Percentiles rank a stretch among this genome's conserved stretches.
Evolutionary conservation across 2,329 filamentous ascomycete species (phyloP).

Genomic region (Diaporthe australafricana): DNA sequence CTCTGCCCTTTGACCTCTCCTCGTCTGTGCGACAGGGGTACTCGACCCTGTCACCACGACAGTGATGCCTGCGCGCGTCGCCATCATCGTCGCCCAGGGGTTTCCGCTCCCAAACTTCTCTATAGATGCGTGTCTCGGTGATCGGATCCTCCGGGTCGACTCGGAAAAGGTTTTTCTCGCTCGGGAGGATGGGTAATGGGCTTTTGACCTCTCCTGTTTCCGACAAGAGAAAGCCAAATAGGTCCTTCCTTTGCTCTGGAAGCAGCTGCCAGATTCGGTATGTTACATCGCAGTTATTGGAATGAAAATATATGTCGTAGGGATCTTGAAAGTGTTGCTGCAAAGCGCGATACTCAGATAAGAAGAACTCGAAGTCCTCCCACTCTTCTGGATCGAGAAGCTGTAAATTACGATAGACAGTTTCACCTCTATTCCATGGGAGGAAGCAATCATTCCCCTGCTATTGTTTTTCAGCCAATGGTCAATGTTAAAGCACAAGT

Average conservation of each 20-base stretch:
- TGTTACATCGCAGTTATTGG: not conserved
- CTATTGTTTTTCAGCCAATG: not conserved
- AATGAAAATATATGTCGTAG: not conserved
- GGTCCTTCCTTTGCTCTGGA: not conserved
- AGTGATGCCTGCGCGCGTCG: slow-evolving; percentile 1
- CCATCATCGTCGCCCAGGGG: not conserved
- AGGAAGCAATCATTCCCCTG: not conserved
- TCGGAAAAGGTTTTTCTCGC: not conserved
- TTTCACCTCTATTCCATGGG: not conserved
- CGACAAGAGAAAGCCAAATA: slow-evolving; percentile 1
- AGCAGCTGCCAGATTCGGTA: not conserved
- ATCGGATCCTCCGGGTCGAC: not conserved
- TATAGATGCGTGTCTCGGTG: not conserved
- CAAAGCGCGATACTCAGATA: not conserved
- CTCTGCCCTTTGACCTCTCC: slow-evolving; percentile 1
- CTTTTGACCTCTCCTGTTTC: not conserved
- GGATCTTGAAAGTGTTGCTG: slow-evolving; percentile 3
- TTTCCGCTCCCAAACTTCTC: not conserved
- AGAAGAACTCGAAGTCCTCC: not conserved
- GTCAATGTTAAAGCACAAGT: not conserved
- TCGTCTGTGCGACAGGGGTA: not conserved
- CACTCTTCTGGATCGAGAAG: not conserved
- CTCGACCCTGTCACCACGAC: not conserved
- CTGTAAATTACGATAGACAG: not conserved
- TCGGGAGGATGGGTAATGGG: not conserved